phyloP scores from a whole-genome alignment of 2,329 filamentous ascomycete genomes.

The Stylonectria norvegica region DNA sequence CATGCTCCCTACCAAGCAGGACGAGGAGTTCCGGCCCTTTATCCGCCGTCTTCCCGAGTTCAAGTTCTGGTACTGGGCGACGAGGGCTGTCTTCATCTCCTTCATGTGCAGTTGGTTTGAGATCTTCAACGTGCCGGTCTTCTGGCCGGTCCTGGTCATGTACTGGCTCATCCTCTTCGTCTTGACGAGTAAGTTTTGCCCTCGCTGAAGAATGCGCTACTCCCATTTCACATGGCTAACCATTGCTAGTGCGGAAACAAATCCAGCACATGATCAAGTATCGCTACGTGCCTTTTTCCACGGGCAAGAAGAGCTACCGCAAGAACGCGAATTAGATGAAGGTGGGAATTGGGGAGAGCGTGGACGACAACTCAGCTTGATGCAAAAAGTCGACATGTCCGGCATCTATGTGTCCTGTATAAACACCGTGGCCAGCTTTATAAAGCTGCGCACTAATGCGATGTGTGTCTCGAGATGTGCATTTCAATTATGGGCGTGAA shows the following conservation, averaged over 20 bases:
- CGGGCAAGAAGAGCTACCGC: constrained; percentile 81
- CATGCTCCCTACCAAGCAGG: constrained; percentile 85
- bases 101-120: constrained; percentile 91
- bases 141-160: constrained; percentile 97
- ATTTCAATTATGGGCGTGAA: constrained; percentile 18
- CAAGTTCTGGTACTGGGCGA: constrained; percentile 99
- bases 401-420: constrained; percentile 24
- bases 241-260: constrained; percentile 80
- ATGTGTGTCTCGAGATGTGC: constrained; percentile 20
- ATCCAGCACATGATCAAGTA: constrained; percentile 99
- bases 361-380: no score
- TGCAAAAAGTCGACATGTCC: no score
- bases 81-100: constrained; percentile 75
- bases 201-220: no score
- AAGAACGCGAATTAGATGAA: no score
- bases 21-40: constrained; percentile 97
- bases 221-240: constrained; percentile 4
- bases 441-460: constrained; percentile 25
- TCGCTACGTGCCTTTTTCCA: constrained; percentile 90
- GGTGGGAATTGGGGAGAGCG: no score
- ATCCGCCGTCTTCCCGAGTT: constrained; percentile 95
- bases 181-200: constrained; percentile 75
- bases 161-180: constrained; percentile 98
- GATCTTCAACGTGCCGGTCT: constrained; percentile 94
- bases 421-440: constrained; percentile 23